These are phyloP conservation scores for Xylaria sp. DNA, from an alignment of 495 filamentous ascomycete genomes.

Conservation along the genomic window DNA sequence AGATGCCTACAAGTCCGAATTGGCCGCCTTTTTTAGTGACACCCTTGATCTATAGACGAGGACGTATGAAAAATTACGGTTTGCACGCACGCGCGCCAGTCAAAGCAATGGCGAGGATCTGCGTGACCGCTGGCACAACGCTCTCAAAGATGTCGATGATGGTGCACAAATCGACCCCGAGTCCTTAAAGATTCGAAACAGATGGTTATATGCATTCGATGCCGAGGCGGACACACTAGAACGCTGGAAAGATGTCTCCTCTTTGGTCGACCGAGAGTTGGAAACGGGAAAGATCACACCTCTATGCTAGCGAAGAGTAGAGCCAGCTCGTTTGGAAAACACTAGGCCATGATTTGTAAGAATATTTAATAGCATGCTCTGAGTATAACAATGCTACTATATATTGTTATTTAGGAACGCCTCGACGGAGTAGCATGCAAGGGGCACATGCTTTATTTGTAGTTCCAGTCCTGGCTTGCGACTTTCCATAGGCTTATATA, in stretches of 20 bases:
- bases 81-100: conserved; percentile 51
- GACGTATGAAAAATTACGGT: conserved; percentile 60
- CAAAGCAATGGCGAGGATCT: conserved; percentile 61
- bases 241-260: conserved; percentile 51
- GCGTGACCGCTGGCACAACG: conserved; percentile 60
- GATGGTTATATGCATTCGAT: conserved; percentile 59
- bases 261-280: conserved; percentile 49
- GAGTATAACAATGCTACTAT: background rate
- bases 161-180: conserved; percentile 59
- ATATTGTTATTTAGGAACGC: background rate
- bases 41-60: conserved; percentile 42
- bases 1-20: background rate
- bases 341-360: background rate
- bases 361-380: background rate
- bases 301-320: conserved; percentile 36
- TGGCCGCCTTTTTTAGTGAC: background rate
- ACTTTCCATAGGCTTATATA: background rate
- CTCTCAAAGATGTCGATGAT: conserved; percentile 55
- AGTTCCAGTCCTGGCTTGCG: background rate
- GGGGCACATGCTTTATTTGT: no score
- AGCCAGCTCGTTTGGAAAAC: background rate
- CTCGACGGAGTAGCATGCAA: background rate
- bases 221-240: conserved; percentile 55
- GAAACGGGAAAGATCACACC: conserved; percentile 48
- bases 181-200: conserved; percentile 58